These are phyloP conservation scores for Pisolithus orientalis DNA, from an alignment of 768 basidiomycete genomes.

Conservation along the genomic window DNA sequence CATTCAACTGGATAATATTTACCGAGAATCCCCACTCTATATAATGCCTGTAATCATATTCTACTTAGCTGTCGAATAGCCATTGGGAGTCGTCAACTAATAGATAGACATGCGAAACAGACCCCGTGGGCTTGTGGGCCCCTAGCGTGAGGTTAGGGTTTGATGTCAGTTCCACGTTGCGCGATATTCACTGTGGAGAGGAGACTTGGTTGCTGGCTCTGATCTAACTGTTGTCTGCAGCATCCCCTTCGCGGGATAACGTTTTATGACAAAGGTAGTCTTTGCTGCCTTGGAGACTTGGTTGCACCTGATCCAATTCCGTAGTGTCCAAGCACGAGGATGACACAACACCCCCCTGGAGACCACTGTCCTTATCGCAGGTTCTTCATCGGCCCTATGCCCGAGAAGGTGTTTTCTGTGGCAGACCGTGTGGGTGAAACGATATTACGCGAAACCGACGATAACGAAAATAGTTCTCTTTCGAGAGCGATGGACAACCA, in stretches of 20 bases:
- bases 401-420: constrained; percentile 47
- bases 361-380: constrained; percentile 40
- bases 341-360: neutral
- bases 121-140: neutral
- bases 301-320: neutral
- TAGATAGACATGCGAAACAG: no score
- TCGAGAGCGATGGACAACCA: constrained; percentile 45
- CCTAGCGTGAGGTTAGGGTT: constrained; percentile 10
- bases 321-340: neutral
- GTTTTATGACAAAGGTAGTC: neutral
- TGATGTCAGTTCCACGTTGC: constrained; percentile 22
- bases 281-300: neutral
- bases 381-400: constrained; percentile 73
- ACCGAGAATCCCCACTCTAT: constrained; percentile 14
- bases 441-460: constrained; percentile 18
- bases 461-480: constrained; percentile 35
- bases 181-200: neutral
- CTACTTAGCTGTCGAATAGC: no score
- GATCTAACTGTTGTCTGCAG: no score
- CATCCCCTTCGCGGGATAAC: neutral
- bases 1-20: neutral
- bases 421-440: constrained; percentile 28
- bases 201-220: no score
- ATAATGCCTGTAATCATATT: no score
- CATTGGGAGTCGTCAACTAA: no score